Evolutionary conservation across 352 stramenopile species (phyloP).

Genomic region (Pythium brachiatum): DNA sequence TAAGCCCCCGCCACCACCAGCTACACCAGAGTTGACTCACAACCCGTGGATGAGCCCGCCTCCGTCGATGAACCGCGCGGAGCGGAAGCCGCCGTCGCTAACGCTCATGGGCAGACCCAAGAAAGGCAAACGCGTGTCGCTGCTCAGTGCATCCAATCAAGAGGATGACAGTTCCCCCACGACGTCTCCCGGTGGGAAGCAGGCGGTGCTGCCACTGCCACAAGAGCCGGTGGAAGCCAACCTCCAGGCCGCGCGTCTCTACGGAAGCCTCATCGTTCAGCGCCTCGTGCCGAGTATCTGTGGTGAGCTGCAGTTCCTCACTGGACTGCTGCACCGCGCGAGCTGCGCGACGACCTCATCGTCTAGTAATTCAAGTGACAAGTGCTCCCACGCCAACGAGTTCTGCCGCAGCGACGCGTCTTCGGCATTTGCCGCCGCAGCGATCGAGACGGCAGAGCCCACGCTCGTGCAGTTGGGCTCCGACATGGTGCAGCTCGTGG

Average conservation of each 20-base stretch:
- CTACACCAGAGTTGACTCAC: not conserved
- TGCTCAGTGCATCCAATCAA: not conserved
- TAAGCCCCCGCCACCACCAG: not conserved
- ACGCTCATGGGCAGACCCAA: conserved; percentile 1
- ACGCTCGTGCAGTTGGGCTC: conserved; percentile 31
- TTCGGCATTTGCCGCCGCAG: conserved; percentile 37
- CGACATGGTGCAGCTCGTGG: conserved; percentile 35
- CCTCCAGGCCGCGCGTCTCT: conserved; percentile 43
- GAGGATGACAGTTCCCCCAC: not conserved
- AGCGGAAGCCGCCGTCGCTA: not conserved
- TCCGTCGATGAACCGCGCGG: not conserved
- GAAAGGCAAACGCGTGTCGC: not conserved
- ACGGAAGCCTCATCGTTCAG: conserved; percentile 48
- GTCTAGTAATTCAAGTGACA: not conserved
- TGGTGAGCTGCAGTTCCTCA: conserved; percentile 35
- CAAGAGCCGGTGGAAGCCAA: conserved; percentile 25
- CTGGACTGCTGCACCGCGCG: conserved; percentile 13
- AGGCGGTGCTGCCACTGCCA: not conserved
- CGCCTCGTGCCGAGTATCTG: conserved; percentile 44
- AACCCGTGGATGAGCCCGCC: conserved; percentile 13
- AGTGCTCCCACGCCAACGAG: conserved; percentile 26
- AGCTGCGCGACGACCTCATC: not conserved
- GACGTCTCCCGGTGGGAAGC: not conserved
- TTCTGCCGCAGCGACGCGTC: conserved; percentile 45
- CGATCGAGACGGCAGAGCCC: conserved; percentile 36